phyloP scores from a whole-genome alignment of 2,329 filamentous ascomycete genomes.

The Metarhizium sp. region DNA sequence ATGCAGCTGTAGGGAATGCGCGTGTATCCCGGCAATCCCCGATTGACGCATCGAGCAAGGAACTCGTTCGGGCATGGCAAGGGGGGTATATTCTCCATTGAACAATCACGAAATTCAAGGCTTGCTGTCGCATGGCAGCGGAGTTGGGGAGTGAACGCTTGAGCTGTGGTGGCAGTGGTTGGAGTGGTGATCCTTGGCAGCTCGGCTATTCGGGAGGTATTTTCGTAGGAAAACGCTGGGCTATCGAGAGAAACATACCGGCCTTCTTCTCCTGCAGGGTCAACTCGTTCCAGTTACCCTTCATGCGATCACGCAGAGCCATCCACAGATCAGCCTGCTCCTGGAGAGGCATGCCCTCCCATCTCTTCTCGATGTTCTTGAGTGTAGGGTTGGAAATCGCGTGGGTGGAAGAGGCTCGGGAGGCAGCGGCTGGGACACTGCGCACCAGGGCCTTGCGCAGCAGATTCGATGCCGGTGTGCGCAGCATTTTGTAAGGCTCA shows the following conservation, averaged over 20 bases:
- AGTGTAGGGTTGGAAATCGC: conserved; percentile 97
- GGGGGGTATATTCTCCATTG: not conserved
- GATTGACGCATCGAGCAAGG: conserved; percentile 2
- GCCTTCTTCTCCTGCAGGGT: conserved; percentile 98
- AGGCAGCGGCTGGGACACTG: conserved; percentile 34
- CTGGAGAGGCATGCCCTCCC: conserved; percentile 95
- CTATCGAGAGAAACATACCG: conserved; percentile 50
- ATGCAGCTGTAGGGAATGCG: not conserved
- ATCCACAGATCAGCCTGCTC: conserved; percentile 99
- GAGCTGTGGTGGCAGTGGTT: not conserved
- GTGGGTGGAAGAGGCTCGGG: conserved; percentile 60
- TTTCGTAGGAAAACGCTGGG: conserved; percentile 14
- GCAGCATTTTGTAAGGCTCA: conserved; percentile 37
- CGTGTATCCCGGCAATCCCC: conserved; percentile 1
- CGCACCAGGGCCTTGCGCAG: conserved; percentile 40
- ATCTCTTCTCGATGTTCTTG: conserved; percentile 98
- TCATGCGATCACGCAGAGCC: conserved; percentile 96
- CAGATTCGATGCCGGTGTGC: conserved; percentile 42
- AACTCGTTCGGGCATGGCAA: not conserved
- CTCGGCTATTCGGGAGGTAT: conserved; percentile 24
- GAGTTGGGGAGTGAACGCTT: conserved; percentile 4
- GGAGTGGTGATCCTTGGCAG: conserved; percentile 10
- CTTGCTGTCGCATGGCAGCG: not conserved
- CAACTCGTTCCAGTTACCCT: conserved; percentile 91
- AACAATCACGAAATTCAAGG: not conserved